A percentile compares a stretch with the other conserved stretches of the same genome.
These are phyloP conservation scores for Metarhizium brunneum DNA, from an alignment of 2,329 filamentous ascomycete species.

Conservation along the genomic window DNA sequence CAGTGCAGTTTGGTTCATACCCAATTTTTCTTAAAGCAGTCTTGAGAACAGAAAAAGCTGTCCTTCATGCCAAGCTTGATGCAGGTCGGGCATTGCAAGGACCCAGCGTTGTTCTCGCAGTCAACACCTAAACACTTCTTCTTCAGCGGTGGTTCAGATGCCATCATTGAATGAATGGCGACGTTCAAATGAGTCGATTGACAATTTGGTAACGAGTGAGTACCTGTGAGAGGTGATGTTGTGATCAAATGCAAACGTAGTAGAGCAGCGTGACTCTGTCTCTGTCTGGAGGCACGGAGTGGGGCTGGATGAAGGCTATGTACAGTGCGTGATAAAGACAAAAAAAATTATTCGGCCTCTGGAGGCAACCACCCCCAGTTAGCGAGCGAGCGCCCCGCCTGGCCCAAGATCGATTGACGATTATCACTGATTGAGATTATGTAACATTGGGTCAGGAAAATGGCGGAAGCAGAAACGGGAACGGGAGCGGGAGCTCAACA, in stretches of 20 bases:
- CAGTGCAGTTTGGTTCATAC: conserved; percentile 40
- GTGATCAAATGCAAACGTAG: not conserved
- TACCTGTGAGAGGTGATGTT: not conserved
- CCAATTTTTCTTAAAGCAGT: conserved; percentile 99
- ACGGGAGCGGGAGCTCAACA: too few species aligned
- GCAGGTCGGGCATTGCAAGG: conserved; percentile 89
- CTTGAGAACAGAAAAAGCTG: conserved; percentile 95
- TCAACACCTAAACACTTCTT: conserved; percentile 72
- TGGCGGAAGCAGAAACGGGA: not conserved
- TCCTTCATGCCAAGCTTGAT: conserved; percentile 79
- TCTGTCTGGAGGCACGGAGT: not conserved
- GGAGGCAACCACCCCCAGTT: too few species aligned
- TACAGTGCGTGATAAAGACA: too few species aligned
- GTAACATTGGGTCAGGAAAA: too few species aligned
- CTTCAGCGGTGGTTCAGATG: conserved; percentile 42
- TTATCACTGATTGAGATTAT: too few species aligned
- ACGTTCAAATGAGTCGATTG: not conserved
- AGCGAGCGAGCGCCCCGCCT: too few species aligned
- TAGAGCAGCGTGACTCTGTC: not conserved
- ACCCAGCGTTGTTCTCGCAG: conserved; percentile 78
- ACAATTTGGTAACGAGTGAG: not conserved
- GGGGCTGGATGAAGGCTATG: not conserved
- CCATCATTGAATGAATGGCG: conserved; percentile 20
- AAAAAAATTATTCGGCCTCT: too few species aligned
- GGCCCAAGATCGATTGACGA: too few species aligned